Evolutionary conservation across 2,329 filamentous ascomycete species (phyloP).

Genomic region (Acrocalymma vagum): DNA sequence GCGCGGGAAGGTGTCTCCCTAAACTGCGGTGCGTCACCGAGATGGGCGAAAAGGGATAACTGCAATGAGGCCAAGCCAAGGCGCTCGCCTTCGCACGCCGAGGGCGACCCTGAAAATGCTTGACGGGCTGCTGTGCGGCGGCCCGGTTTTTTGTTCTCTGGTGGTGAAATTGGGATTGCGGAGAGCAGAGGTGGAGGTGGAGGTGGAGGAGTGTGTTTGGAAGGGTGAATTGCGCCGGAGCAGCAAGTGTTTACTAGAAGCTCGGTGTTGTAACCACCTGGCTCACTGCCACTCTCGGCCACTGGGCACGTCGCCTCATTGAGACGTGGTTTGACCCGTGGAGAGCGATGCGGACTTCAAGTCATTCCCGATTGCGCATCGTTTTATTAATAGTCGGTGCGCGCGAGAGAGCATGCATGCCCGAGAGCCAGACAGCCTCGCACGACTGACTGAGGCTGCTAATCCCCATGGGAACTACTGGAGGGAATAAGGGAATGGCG

Average conservation of each 20-base stretch:
- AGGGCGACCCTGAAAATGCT: no score
- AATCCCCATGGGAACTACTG: no score
- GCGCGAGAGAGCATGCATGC: no score
- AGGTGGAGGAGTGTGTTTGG: not conserved
- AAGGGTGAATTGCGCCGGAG: not conserved
- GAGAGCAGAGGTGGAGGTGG: not conserved
- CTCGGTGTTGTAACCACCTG: not conserved
- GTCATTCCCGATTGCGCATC: no score
- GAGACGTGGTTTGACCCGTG: not conserved
- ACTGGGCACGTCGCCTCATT: not conserved
- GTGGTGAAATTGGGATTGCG: no score
- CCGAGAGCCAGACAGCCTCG: no score
- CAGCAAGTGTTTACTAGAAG: slow-evolving; percentile 4
- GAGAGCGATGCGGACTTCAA: no score
- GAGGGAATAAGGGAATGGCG: no score
- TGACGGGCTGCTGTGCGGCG: no score
- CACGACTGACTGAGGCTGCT: no score
- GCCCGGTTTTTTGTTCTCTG: no score
- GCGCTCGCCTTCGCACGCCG: slow-evolving; percentile 2
- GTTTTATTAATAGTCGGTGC: no score
- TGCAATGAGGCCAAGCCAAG: slow-evolving; percentile 17
- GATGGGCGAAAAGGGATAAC: slow-evolving; percentile 23
- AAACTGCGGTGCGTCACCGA: slow-evolving; percentile 16
- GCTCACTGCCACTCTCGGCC: not conserved
- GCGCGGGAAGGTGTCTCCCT: slow-evolving; percentile 12